Conservation (phyloP, 2,329 filamentous ascomycete genomes). For the Zarea fungicola region DNA sequence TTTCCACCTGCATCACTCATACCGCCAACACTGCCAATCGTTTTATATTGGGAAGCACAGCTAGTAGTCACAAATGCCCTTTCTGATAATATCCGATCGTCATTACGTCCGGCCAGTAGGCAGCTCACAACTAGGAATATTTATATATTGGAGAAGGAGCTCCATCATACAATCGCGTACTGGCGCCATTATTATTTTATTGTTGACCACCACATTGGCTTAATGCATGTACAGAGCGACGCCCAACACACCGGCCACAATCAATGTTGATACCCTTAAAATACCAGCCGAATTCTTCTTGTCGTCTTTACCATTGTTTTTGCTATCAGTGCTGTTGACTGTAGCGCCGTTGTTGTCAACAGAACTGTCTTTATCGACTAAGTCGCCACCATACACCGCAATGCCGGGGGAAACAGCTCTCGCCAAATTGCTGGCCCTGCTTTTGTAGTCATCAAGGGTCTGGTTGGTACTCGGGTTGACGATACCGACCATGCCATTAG, state of each 20-base stretch:
- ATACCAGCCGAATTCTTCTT: slow-evolving; percentile 17
- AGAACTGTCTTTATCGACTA: slow-evolving; percentile 21
- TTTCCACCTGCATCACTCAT: no score
- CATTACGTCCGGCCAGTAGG: background rate
- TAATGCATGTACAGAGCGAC: slow-evolving; percentile 19
- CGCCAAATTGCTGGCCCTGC: slow-evolving; percentile 23
- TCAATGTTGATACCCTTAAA: slow-evolving; percentile 16
- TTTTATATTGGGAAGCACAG: no score
- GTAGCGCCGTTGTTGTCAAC: slow-evolving; percentile 13
- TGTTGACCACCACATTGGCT: background rate
- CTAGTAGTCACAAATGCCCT: background rate
- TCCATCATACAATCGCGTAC: background rate
- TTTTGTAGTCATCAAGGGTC: slow-evolving; percentile 28
- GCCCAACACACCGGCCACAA: slow-evolving; percentile 17
- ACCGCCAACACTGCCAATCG: no score
- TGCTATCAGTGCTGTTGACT: slow-evolving; percentile 1
- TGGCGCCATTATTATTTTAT: background rate
- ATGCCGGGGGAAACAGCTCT: slow-evolving; percentile 23
- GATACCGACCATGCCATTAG: slow-evolving; percentile 35
- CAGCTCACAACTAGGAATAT: background rate
- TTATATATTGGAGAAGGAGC: background rate
- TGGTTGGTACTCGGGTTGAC: slow-evolving; percentile 28
- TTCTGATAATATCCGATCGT: background rate
- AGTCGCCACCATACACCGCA: slow-evolving; percentile 24
- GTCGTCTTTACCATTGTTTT: slow-evolving; percentile 10